Base-by-base conservation (phyloP, 1,284 basidiomycete species). In the Psilocybe mexicana region DNA sequence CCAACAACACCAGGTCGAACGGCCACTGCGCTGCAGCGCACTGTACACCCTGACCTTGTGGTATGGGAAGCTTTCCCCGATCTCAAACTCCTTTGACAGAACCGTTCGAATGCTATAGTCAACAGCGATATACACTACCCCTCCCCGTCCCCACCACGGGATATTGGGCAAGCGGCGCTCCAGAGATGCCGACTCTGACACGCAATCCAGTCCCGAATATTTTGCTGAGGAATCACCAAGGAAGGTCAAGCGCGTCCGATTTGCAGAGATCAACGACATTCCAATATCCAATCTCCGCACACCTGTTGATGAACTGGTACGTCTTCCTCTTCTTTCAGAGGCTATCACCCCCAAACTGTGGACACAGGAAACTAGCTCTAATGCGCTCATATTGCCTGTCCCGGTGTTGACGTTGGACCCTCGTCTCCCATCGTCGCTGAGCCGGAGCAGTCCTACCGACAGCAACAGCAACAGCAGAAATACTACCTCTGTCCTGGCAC, bases 211-310 rank as follows among this genome's bases (percentile, higher is more conserved):
- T 6, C 14, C 25, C 12, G 26, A 40, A 25, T 11, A 42, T 11
- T 18, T 24, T 18, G 40, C 18, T 12, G n/a, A 24, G 8, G 42
- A 18, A 40, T 7, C 6, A 43, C 48, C 33, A 52, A 38, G 35
- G 18, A 28, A n/a, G 11, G 18, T 23, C 18, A 62, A 62, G 35
- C 61, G 61, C 1, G 58, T 62, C 8, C 54, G 55, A 12, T 57
- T 62, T n/a, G 46, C 52, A 24, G 55, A 56, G 3, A 30, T 43
- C 5, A 47, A 54, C 11, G 36, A 43, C 8, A 42, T 57, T 0
- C 57, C 61, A 0, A 42, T 45, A 12, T 59, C 58, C 8, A 18
- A 59, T 38, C 6, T 55, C n/a, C 54, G 52, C 25, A 62, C 51
- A 3, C 55, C 55, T 2, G n/a, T 44, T 4, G 28, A 59, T 25